Percentiles rank a stretch among this genome's conserved stretches.
Conservation (phyloP, 2,329 filamentous ascomycete genomes). For the Fusarium mexicanum region DNA sequence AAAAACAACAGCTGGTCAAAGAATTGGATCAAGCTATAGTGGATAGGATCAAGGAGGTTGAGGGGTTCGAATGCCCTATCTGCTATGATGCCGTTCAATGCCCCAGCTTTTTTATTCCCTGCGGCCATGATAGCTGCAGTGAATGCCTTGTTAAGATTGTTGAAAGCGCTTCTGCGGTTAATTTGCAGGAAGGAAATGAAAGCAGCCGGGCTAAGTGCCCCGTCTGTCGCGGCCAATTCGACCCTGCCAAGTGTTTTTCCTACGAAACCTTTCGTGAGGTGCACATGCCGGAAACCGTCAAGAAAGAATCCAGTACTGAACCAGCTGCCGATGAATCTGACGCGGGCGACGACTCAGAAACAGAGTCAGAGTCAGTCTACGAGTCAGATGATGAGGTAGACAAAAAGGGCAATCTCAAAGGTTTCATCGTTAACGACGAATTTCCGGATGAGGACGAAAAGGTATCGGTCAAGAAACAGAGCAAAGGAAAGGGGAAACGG, state of each 20-base stretch:
- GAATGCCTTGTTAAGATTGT: conserved; percentile 79
- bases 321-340: conserved; percentile 48
- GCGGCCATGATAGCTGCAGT: conserved; percentile 81
- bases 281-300: conserved; percentile 67
- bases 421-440: conserved; percentile 62
- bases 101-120: conserved; percentile 81
- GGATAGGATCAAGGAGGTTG: conserved; percentile 66
- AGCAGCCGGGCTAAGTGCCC: conserved; percentile 72
- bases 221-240: conserved; percentile 74
- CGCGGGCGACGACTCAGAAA: conserved; percentile 42
- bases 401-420: conserved; percentile 56
- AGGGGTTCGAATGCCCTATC: conserved; percentile 81
- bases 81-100: conserved; percentile 82
- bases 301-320: conserved; percentile 50
- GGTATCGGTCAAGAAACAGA: conserved; percentile 21
- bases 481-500: conserved; percentile 33
- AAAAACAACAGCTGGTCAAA: conserved; percentile 71
- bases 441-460: conserved; percentile 43
- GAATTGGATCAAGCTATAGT: conserved; percentile 69
- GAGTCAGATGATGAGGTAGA: conserved; percentile 48
- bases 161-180: conserved; percentile 65
- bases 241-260: conserved; percentile 76
- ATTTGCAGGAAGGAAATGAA: conserved; percentile 69
- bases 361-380: conserved; percentile 44
- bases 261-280: conserved; percentile 78